Conservation (phyloP, 306 rosid genomes). For the Myrica gale region DNA sequence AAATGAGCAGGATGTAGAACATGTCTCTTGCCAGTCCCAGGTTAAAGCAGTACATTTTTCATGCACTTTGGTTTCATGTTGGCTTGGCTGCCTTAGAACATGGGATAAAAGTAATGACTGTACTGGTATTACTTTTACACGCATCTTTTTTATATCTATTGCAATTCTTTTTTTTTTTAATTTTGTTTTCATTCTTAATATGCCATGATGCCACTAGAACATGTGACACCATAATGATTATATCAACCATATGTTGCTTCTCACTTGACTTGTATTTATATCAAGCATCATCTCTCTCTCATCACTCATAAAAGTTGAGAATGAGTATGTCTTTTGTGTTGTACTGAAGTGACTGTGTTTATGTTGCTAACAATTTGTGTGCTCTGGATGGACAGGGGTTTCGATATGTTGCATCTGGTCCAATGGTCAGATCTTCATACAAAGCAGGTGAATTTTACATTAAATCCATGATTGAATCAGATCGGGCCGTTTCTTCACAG, state of each 20-base stretch:
- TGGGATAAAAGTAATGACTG: slow-evolving; percentile 7
- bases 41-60: background rate
- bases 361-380: slow-evolving; percentile 14
- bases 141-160: slow-evolving; percentile 4
- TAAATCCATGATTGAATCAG: slow-evolving; percentile 90
- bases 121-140: slow-evolving; percentile 19
- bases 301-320: slow-evolving; percentile 1
- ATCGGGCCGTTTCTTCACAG: slow-evolving; percentile 62
- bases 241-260: slow-evolving; percentile 18
- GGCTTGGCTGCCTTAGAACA: background rate
- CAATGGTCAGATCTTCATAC: slow-evolving; percentile 92
- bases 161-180: background rate
- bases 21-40: background rate
- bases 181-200: background rate
- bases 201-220: slow-evolving; percentile 24
- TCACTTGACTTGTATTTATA: slow-evolving; percentile 16
- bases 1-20: background rate
- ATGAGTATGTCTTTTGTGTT: background rate
- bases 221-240: slow-evolving; percentile 14
- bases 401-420: slow-evolving; percentile 91
- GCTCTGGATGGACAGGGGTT: slow-evolving; percentile 62
- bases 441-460: slow-evolving; percentile 93
- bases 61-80: background rate
- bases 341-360: background rate
- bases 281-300: slow-evolving; percentile 2